Base-by-base conservation (phyloP, 2,329 filamentous ascomycete species). In the Tolypocladium album region DNA sequence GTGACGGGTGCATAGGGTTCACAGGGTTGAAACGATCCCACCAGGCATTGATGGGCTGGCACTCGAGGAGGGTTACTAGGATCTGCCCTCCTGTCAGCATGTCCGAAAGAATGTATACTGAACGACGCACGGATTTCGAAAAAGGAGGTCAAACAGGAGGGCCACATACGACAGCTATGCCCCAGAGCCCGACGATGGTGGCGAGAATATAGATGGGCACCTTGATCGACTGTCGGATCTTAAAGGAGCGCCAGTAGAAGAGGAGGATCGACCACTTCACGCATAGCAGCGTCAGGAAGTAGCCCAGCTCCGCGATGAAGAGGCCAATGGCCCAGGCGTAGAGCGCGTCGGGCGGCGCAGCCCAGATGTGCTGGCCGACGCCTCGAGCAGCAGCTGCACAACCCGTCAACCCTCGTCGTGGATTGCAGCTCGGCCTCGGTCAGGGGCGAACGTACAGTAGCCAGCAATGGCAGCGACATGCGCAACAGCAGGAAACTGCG, bases 211-310 rank as follows among this genome's bases (percentile, higher is more conserved):
- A 65, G 3, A 69, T 69, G 1, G 61, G 59, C 27, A 61, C 34
- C 27, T 61, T 61, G n/a, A 67, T 65, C 7, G 64, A 66, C 4
- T 39, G 38, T 24, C 61, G 64, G 13, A 67, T 42, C 12, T 60
- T 61, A 59, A 69, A 67, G 4, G 63, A 62, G 6, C 67, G 62
- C 66, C 67, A 69, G 57, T 69, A 69, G 24, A 68, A 66, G 12
- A 63, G 59, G 13, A 69, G 61, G 24, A 65, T 68, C 22, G 67
- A 67, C 58, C 60, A 62, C 22, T 68, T 68, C 45, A 67, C 65
- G 2, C 59, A 61, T 2, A 59, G 34, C 22, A 69, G 27, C 15
- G 61, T 65, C 17, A 67, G 11, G 11, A 63, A 59, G 12, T 69
- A 68, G 11, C 58, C 57, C 8, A 65, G 31, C 20, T 69, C 67